phyloP scores from a whole-genome alignment of 179 eudicot species.

The Patellifolia procumbens region DNA sequence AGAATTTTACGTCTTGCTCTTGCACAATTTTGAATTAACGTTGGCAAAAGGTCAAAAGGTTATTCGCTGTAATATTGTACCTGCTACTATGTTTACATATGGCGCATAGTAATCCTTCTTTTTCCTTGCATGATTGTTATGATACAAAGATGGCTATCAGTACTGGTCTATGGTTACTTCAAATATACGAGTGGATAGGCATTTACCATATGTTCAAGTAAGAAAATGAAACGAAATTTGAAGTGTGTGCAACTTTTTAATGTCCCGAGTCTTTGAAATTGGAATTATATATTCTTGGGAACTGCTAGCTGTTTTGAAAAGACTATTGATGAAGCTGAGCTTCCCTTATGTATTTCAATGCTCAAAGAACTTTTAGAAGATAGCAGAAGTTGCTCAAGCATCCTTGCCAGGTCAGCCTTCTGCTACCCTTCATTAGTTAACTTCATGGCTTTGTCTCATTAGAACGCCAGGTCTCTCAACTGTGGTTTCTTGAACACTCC shows the following conservation, averaged over 20 bases:
- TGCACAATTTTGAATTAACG: not conserved
- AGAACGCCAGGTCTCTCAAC: slow-evolving; percentile 34
- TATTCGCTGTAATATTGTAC: not conserved
- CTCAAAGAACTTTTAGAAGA: slow-evolving; percentile 25
- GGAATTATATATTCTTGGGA: slow-evolving; percentile 8
- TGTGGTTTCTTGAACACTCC: slow-evolving; percentile 23
- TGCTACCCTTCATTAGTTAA: slow-evolving; percentile 33
- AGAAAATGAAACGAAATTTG: not conserved
- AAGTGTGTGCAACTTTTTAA: not conserved
- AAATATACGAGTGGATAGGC: not conserved
- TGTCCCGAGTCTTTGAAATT: not conserved
- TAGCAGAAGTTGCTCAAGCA: slow-evolving; percentile 30
- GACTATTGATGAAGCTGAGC: slow-evolving; percentile 29
- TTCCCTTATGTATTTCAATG: slow-evolving; percentile 22
- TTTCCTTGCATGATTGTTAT: not conserved
- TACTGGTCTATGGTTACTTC: not conserved
- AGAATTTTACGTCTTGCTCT: not conserved
- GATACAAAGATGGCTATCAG: not conserved
- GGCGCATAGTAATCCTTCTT: not conserved
- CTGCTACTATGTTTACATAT: not conserved
- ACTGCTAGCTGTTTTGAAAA: slow-evolving; percentile 41
- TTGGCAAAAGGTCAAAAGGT: not conserved
- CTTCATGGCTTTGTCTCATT: slow-evolving; percentile 35
- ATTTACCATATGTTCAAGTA: slow-evolving; percentile 2
- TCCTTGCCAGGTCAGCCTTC: slow-evolving; percentile 21